Evolutionary conservation across 805 yeast genomes (phyloP).

Genomic region (Saccharomycopsis vini): DNA sequence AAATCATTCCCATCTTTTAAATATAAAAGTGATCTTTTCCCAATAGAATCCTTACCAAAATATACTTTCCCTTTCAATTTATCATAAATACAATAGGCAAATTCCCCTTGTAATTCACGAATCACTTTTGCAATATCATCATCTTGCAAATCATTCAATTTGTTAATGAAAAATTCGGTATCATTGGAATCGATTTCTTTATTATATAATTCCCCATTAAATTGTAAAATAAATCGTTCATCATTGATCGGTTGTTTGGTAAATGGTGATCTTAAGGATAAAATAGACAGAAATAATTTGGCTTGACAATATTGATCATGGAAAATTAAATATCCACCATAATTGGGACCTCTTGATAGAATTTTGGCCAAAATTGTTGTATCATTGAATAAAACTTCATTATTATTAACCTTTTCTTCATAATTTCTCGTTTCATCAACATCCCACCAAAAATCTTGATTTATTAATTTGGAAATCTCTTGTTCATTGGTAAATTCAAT

Average conservation of each 20-base stretch:
- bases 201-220: slow-evolving; percentile 87
- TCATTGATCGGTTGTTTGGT: slow-evolving; percentile 55
- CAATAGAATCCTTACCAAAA: slow-evolving; percentile 81
- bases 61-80: slow-evolving; percentile 32
- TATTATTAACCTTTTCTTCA: too few relatives aligned
- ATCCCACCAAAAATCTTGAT: too few relatives aligned
- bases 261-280: slow-evolving; percentile 74
- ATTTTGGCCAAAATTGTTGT: too few relatives aligned
- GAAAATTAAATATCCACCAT: too few relatives aligned
- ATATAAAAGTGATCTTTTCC: slow-evolving; percentile 69
- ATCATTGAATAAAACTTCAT: too few relatives aligned
- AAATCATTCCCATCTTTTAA: slow-evolving; percentile 21
- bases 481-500: too few relatives aligned
- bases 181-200: slow-evolving; percentile 51
- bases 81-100: slow-evolving; percentile 54
- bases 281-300: slow-evolving; percentile 57
- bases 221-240: slow-evolving; percentile 47
- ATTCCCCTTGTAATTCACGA: slow-evolving; percentile 62
- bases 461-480: too few relatives aligned
- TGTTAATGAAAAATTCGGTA: slow-evolving; percentile 42
- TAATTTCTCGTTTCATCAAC: too few relatives aligned
- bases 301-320: too few relatives aligned
- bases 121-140: slow-evolving; percentile 31
- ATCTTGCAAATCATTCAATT: slow-evolving; percentile 23
- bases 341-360: slow-evolving; percentile 60